Conservation (phyloP, 2,329 filamentous ascomycete species). For the Plenodomus tracheiphilus region DNA sequence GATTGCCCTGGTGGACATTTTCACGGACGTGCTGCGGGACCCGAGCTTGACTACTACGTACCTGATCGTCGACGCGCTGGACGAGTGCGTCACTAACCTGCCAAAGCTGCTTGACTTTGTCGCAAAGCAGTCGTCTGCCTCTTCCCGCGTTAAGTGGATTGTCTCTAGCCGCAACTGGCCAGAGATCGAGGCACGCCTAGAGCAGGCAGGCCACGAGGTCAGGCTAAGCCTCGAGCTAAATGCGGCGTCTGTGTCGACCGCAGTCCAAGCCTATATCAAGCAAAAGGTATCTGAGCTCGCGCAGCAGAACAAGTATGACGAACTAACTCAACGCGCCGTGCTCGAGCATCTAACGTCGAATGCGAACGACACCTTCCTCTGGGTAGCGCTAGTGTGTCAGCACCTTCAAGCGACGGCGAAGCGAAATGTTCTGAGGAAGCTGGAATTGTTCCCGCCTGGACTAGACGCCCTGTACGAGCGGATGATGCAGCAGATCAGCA, state of each 20-base stretch:
- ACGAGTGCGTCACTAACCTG: conserved; percentile 8
- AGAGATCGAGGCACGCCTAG: conserved; percentile 42
- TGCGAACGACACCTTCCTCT: too few species aligned
- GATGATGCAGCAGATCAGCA: conserved; percentile 45
- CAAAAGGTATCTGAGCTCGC: conserved; percentile 29
- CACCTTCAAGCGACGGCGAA: conserved; percentile 27
- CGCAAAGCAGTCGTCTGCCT: conserved; percentile 2
- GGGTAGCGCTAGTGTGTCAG: conserved; percentile 38
- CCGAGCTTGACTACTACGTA: conserved; percentile 7
- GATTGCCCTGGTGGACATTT: conserved; percentile 29
- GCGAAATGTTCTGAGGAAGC: conserved; percentile 14
- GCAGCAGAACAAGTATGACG: conserved; percentile 36
- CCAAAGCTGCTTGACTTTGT: conserved; percentile 8
- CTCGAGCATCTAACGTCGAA: conserved; percentile 33
- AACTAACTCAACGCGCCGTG: conserved; percentile 34
- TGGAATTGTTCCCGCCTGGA: conserved; percentile 40
- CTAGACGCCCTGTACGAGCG: conserved; percentile 45
- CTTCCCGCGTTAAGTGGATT: conserved; percentile 16
- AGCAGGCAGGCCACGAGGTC: conserved; percentile 15
- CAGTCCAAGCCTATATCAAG: conserved; percentile 46
- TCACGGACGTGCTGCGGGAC: conserved; percentile 48
- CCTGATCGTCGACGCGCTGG: conserved; percentile 12
- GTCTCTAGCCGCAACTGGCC: conserved; percentile 20
- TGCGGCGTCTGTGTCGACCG: conserved; percentile 31
- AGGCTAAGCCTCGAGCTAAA: conserved; percentile 45